A percentile compares a stretch with the other conserved stretches of the same genome.
These are phyloP conservation scores for Pyricularia pennisetigena DNA, from an alignment of 2,329 filamentous ascomycete genomes.

Conservation along the genomic window DNA sequence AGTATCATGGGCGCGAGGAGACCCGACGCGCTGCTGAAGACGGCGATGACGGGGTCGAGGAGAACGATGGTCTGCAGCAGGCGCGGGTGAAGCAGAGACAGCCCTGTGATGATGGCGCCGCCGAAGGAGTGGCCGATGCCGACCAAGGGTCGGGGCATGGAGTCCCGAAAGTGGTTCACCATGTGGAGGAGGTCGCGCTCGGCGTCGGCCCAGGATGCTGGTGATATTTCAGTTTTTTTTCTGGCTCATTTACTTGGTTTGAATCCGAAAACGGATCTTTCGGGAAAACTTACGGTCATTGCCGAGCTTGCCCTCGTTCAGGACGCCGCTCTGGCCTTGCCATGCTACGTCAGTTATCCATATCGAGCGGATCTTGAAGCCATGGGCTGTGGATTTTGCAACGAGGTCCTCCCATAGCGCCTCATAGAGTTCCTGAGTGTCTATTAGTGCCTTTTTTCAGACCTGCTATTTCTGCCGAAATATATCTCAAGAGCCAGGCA, in stretches of 20 bases:
- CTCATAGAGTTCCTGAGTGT: slow-evolving; percentile 68
- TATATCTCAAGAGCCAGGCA: neutral
- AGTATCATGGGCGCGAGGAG: slow-evolving; percentile 36
- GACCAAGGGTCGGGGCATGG: slow-evolving; percentile 74
- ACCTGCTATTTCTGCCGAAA: neutral
- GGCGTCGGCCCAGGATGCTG: slow-evolving; percentile 80
- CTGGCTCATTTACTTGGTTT: neutral
- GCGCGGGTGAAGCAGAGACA: slow-evolving; percentile 70
- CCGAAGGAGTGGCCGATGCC: slow-evolving; percentile 89
- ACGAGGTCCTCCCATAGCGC: slow-evolving; percentile 82
- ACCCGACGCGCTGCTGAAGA: slow-evolving; percentile 48
- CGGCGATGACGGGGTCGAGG: slow-evolving; percentile 76
- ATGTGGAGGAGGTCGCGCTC: slow-evolving; percentile 75
- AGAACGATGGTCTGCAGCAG: slow-evolving; percentile 67
- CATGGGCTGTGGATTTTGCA: slow-evolving; percentile 40
- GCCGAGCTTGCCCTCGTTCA: slow-evolving; percentile 69
- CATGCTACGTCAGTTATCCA: slow-evolving; percentile 88
- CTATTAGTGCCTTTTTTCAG: neutral
- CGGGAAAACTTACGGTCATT: slow-evolving; percentile 60
- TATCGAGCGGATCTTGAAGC: slow-evolving; percentile 67
- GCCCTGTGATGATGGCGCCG: slow-evolving; percentile 59
- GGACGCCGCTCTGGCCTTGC: slow-evolving; percentile 67
- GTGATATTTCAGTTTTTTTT: neutral
- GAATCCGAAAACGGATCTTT: neutral
- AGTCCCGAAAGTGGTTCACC: slow-evolving; percentile 69